Evolutionary conservation across 768 basidiomycete species (phyloP), one percentile per base, ranked within the genome.

Genomic region (Ramaria rubella): DNA sequence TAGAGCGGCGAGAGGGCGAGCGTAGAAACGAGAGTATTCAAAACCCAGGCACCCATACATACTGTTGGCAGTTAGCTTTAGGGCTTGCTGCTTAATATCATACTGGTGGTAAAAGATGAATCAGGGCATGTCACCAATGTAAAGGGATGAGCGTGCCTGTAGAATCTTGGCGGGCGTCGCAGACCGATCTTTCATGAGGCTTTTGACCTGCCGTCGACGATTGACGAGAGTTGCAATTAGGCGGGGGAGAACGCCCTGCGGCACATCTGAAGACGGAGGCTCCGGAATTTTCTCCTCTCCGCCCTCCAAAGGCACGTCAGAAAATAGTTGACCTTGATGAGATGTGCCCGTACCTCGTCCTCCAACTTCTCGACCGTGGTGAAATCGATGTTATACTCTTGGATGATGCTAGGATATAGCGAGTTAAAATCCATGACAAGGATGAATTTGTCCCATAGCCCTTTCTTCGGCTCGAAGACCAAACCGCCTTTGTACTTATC

Each of bases 341-440:
- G 9, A 17, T 45, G 27, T 43, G 62, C 59, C 70, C 76, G 55
- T 58, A 73, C 87, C 65, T 81, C 81, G 38, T 77, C 75, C 24
- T 82, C 82, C 7, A 79, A 75, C 54, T 81, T 80, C 44, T 91
- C 88, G 19, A 98, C 86, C 0, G 96, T 99, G 9, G 96, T 98
- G 65, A 98, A 98, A 72, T 98, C 96, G 62, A 99, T 98, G 68
- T 99, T 98, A 68, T 90, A 99, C 75, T 99, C 96, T 66, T 98
- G 96, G 48, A 99, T 99, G 75, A 99, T 99, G 69, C 90, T 94
- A 5, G 96, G 96, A 68, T 99, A 99, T 55, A 99, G 77, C 59
- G 94, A 96, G 72, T 99, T 99, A 84, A 98, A 99, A 70, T 99
- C 96, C 96, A 99, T 99, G 70, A 99, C 96, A 17, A 99, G 79